Evolutionary conservation across 148 eudicot genomes (phyloP), one percentile per base, ranked within the genome.

Genomic region (Camellia lanceoleosa): DNA sequence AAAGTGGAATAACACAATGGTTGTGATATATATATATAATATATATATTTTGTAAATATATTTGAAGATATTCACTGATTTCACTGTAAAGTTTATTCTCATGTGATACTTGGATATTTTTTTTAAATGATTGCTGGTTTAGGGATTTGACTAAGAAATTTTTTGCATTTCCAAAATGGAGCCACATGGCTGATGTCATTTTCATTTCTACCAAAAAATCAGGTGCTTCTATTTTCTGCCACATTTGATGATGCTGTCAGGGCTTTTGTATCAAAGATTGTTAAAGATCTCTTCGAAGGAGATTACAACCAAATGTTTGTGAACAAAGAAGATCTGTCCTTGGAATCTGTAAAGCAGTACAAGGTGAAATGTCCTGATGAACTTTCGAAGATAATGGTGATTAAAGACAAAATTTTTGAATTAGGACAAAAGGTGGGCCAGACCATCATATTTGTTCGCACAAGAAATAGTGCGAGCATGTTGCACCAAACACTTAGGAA

Each of bases 201-300:
- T 11, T 54, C 18, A 30, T 51, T 15, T 51, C 18, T 71, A 13
- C 63, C 30, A 13, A 13, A 23, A 78, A 77, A 72, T 49, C 89
- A 94, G 98, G 98, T 94, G 76, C 92, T 94, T 77, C 80, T 94
- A 18, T 94, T 94, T 85, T 94, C 98, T 47, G 98, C 98, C 65
- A 94, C 98, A n/a, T 94, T 94, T 70, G 87, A 88, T 85, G 95
- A 92, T 1, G 78, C 71, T 66, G 97, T 92, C 80, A 90, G 81
- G 85, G 77, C 82, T 55, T 94, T 94, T 80, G 92, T 89, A 3
- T 78, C 90, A 51, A 89, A 84, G 82, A 88, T 90, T 79, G 92
- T 91, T 71, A 82, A 72, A 41, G 87, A 86, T 49, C 83, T 86
- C 44, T 88, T 82, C 78, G 76, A 47, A 20, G 73, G 80, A 18